Evolutionary conservation across 1,139 yeast genomes (phyloP).

Genomic region (Blastobotrys petasosporus): DNA sequence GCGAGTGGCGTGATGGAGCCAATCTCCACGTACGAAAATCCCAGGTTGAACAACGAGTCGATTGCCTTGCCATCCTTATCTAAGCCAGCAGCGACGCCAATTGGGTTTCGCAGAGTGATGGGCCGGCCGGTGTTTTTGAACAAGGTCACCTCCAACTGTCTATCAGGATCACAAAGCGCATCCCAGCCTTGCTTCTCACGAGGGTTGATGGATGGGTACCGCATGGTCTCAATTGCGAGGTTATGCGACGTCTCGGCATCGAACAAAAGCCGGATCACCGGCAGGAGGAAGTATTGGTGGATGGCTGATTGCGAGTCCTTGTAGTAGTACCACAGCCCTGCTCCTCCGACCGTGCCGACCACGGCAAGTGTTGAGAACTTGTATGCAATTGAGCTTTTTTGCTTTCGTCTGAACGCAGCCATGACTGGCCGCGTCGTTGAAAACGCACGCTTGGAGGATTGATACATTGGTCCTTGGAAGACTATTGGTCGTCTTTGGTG

Average conservation of each 20-base stretch:
- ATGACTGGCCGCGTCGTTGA: not conserved
- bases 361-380: slow-evolving; percentile 28
- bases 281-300: slow-evolving; percentile 76
- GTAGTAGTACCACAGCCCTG: slow-evolving; percentile 36
- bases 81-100: slow-evolving; percentile 94
- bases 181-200: slow-evolving; percentile 29
- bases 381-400: slow-evolving; percentile 17
- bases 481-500: too few species aligned
- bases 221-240: slow-evolving; percentile 64
- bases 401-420: not conserved
- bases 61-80: slow-evolving; percentile 95
- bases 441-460: not conserved
- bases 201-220: slow-evolving; percentile 38
- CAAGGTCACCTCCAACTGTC: slow-evolving; percentile 28
- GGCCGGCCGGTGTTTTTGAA: slow-evolving; percentile 28
- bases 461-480: too few species aligned
- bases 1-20: slow-evolving; percentile 92
- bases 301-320: slow-evolving; percentile 77
- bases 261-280: slow-evolving; percentile 61
- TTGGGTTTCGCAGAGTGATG: slow-evolving; percentile 55
- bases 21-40: slow-evolving; percentile 86
- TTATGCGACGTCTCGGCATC: slow-evolving; percentile 83
- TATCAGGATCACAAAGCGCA: slow-evolving; percentile 29
- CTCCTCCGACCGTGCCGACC: slow-evolving; percentile 32
- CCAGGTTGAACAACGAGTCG: slow-evolving; percentile 68